A percentile compares a stretch with the other conserved stretches of the same genome.
Evolutionary conservation across 768 basidiomycete species (phyloP).

Genomic region (Tephrocybe sp.): DNA sequence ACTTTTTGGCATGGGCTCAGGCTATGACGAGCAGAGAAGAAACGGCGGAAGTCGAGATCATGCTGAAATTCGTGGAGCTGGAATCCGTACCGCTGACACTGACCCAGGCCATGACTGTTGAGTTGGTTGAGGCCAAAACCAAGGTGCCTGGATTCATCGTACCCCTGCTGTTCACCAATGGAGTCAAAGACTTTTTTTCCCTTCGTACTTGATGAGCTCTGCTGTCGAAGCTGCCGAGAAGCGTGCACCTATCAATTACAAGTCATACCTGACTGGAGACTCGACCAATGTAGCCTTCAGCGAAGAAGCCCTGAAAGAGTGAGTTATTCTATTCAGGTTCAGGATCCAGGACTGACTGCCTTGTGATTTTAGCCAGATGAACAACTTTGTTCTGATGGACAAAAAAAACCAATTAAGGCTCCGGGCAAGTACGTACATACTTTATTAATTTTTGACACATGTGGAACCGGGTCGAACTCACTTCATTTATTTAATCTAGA

Average conservation of each 20-base stretch:
- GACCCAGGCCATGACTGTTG: neutral
- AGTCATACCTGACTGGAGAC: neutral
- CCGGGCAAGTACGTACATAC: conserved; percentile 9
- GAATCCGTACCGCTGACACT: neutral
- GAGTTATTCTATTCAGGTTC: neutral
- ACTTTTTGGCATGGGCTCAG: too few species aligned
- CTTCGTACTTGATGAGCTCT: neutral
- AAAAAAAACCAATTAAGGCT: conserved; percentile 11
- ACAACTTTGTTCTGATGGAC: conserved; percentile 8
- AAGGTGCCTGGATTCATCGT: neutral
- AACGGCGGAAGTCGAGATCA: too few species aligned
- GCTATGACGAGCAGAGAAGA: too few species aligned
- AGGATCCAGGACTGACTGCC: neutral
- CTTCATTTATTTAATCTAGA: too few species aligned
- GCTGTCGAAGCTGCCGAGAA: neutral
- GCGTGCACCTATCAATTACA: neutral
- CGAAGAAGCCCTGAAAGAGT: neutral
- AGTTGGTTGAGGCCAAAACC: neutral
- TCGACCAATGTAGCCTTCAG: neutral
- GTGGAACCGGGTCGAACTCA: too few species aligned
- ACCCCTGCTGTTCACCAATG: neutral
- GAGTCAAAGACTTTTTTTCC: conserved; percentile 5
- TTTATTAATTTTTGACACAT: too few species aligned
- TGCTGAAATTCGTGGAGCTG: neutral
- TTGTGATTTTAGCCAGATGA: conserved; percentile 2